Base-by-base conservation (phyloP, 495 filamentous ascomycete genomes). In the Daldinia loculata region DNA sequence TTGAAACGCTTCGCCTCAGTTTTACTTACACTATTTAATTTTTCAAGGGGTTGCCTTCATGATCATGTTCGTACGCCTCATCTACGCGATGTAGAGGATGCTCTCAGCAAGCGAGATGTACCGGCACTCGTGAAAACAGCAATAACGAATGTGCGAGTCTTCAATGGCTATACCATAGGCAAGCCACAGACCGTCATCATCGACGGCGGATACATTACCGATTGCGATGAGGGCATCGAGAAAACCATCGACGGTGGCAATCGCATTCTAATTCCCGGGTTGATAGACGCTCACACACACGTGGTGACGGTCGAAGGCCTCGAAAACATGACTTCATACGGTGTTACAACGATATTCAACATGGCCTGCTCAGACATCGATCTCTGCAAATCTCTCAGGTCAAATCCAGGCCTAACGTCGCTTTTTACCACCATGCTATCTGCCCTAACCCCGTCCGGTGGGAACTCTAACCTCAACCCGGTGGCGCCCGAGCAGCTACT, bases 341-440 rank as follows among this genome's bases (percentile, higher is more conserved):
- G 79, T 8, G 78, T 82, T 6, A 80, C 80, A 0, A 80, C 79
- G 4, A 75, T 69, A 19, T 56, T 81, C 22, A 67, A 75, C 56
- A 81, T 80, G 78, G 69, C 68, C 26, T 82, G 80, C 41, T n/a
- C 56, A 1, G 67, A 71, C 22, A 76, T 78, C 56, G 63, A 69
- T 5, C 26, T 62, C 9, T 81, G 79, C 39, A 43, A 67, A 9
- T 53, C 66, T 7, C 63, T 80, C 22, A 73, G 68, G 26, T 64
- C 63, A 30, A 69, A 75, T 19, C 67, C 61, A 3, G 78, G 79
- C 12, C 59, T 82, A 0, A 61, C 76, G 9, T 56, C 69, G 0
- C 36, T 80, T 59, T 63, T 68, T 53, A 74, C 72, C 2, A 69
- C 76, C n/a, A 76, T 78, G n/a, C 8, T 74, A 3, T 27, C 71